Conservation (phyloP, 352 stramenopile genomes). For the Pythium phragmitis region DNA sequence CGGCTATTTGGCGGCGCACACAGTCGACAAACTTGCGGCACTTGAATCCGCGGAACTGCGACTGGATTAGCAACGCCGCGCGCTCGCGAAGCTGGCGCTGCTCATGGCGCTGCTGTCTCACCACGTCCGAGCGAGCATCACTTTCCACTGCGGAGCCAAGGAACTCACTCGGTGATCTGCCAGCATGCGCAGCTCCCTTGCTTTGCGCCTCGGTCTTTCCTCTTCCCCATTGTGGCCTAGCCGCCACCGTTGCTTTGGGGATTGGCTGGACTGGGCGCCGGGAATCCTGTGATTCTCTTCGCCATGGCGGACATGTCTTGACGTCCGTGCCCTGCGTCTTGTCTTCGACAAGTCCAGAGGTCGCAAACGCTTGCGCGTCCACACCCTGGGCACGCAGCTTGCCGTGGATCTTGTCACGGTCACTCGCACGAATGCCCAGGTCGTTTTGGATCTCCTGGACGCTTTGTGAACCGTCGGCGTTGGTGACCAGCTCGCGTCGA, state of each 20-base stretch:
- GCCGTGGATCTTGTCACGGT: constrained; percentile 30
- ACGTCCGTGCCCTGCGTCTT: constrained; percentile 16
- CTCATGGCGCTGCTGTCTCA: constrained; percentile 1
- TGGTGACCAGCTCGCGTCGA: constrained; percentile 61
- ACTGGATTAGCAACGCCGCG: constrained; percentile 45
- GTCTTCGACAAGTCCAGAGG: constrained; percentile 24
- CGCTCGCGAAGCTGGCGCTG: constrained; percentile 36
- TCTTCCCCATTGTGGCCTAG: neutral
- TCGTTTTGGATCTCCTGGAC: constrained; percentile 52
- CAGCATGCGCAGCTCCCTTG: neutral
- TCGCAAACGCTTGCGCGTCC: constrained; percentile 17
- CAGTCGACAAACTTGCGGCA: constrained; percentile 36
- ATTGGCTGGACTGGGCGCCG: neutral
- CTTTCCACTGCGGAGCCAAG: neutral
- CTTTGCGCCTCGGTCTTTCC: neutral
- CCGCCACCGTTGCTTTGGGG: neutral
- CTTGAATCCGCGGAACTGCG: constrained; percentile 41
- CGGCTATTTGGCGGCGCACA: constrained; percentile 39
- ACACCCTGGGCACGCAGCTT: constrained; percentile 53
- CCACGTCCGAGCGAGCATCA: neutral
- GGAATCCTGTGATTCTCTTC: neutral
- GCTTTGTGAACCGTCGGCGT: constrained; percentile 46
- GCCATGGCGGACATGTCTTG: neutral
- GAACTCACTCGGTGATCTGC: constrained; percentile 1
- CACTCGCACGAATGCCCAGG: constrained; percentile 34